Conservation (phyloP, 352 stramenopile genomes). For the Phytophthora europaea region DNA sequence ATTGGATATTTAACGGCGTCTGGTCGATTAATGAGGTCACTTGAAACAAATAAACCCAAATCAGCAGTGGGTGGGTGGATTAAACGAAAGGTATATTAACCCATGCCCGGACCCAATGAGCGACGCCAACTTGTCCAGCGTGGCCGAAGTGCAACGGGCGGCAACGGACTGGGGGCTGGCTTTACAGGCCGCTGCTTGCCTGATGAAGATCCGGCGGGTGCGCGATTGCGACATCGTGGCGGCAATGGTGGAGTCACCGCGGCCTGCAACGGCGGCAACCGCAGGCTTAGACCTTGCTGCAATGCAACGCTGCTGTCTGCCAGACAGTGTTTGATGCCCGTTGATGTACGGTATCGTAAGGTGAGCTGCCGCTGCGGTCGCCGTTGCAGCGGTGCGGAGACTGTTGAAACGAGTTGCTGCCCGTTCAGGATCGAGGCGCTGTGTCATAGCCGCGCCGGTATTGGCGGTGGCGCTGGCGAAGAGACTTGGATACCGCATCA, state of each 20-base stretch:
- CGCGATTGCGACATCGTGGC: slow-evolving; percentile 6
- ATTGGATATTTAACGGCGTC: too few species aligned
- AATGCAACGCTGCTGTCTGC: neutral
- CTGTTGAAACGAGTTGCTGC: neutral
- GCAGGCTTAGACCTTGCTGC: neutral
- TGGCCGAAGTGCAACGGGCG: neutral
- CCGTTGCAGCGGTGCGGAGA: neutral
- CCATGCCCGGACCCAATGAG: slow-evolving; percentile 16
- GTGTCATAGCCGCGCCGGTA: slow-evolving; percentile 13
- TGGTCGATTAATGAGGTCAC: too few species aligned
- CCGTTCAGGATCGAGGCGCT: slow-evolving; percentile 2
- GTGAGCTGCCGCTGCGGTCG: neutral
- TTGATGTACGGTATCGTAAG: too few species aligned
- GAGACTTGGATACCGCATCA: neutral
- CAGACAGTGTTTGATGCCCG: too few species aligned
- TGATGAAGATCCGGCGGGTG: neutral
- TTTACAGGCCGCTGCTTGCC: neutral
- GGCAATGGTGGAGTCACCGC: too few species aligned
- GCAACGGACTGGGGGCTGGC: neutral
- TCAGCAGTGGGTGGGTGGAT: too few species aligned
- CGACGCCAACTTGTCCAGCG: slow-evolving; percentile 15
- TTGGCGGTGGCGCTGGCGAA: neutral
- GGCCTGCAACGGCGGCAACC: slow-evolving; percentile 15
- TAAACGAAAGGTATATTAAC: too few species aligned
- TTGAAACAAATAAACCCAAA: too few species aligned